Evolutionary conservation across 1,139 yeast species (phyloP).

Genomic region (Saccharomyces hybrid): DNA sequence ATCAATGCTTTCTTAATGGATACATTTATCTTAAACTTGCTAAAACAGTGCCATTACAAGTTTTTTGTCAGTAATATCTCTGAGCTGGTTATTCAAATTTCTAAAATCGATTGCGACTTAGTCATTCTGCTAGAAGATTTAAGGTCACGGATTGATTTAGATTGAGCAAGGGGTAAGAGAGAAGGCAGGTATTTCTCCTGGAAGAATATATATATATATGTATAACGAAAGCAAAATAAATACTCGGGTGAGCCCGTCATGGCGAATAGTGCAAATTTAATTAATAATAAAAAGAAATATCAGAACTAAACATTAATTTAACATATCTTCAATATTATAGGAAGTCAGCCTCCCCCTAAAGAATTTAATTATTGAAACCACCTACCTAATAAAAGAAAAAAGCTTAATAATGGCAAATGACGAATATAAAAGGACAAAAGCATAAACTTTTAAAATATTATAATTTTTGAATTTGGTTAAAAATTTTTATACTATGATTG

Average conservation of each 20-base stretch:
- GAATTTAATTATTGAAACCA: too few relatives aligned
- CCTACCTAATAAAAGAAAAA: not conserved
- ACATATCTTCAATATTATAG: too few relatives aligned
- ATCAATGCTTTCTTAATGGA: not conserved
- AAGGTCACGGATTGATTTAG: not conserved
- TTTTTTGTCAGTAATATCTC: constrained; percentile 1
- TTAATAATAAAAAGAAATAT: not conserved
- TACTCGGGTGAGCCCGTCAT: not conserved
- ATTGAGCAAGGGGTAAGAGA: not conserved
- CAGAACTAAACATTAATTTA: too few relatives aligned
- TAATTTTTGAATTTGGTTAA: not conserved
- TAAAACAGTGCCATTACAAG: constrained; percentile 3
- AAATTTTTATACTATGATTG: not conserved
- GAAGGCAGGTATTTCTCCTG: not conserved
- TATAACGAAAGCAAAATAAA: not conserved
- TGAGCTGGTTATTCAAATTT: not conserved
- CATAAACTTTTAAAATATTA: not conserved
- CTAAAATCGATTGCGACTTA: not conserved
- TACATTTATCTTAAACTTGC: not conserved
- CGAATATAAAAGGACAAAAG: not conserved
- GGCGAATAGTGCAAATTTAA: not conserved
- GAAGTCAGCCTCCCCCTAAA: not conserved
- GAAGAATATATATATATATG: not conserved
- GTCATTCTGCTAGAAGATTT: not conserved
- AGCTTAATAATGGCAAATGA: not conserved